Conservation (phyloP, 257 asterid genomes). For the Leonotis leonurus region DNA sequence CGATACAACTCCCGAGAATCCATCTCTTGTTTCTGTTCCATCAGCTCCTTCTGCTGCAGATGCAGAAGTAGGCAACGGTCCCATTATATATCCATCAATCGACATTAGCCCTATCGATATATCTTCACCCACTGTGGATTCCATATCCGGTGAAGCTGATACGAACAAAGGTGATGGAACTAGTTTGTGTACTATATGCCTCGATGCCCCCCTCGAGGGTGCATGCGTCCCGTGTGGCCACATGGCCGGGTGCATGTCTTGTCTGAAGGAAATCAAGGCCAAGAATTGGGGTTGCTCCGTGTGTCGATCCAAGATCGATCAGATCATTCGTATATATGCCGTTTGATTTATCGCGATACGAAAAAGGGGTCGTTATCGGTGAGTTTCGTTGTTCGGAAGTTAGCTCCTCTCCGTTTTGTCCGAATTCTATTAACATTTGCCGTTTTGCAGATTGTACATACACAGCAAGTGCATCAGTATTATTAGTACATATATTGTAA, state of each 20-base stretch:
- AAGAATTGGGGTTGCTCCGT: conserved; percentile 95
- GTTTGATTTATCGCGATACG: too few relatives aligned
- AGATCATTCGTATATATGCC: conserved; percentile 63
- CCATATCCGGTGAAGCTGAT: conserved; percentile 14
- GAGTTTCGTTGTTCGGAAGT: too few relatives aligned
- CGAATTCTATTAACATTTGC: too few relatives aligned
- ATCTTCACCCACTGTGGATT: conserved; percentile 20
- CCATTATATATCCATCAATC: conserved; percentile 71
- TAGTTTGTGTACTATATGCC: conserved; percentile 68
- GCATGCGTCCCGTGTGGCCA: conserved; percentile 96
- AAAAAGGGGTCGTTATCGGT: too few relatives aligned
- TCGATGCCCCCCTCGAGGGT: conserved; percentile 78
- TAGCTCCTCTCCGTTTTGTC: too few relatives aligned
- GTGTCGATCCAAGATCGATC: conserved; percentile 78
- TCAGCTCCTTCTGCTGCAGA: conserved; percentile 54
- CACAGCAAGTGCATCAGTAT: too few relatives aligned
- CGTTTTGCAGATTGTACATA: too few relatives aligned
- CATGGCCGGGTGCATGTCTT: conserved; percentile 90
- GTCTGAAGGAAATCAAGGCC: conserved; percentile 63
- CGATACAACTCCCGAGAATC: conserved; percentile 23
- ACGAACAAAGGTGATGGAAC: conserved; percentile 24
- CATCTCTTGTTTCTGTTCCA: conserved; percentile 29
- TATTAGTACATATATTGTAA: too few relatives aligned
- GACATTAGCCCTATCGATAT: conserved; percentile 45
- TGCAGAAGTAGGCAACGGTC: conserved; percentile 35